These are phyloP conservation scores for Aspergillus cavernicola DNA, from an alignment of 495 filamentous ascomycete genomes.

Conservation along the genomic window DNA sequence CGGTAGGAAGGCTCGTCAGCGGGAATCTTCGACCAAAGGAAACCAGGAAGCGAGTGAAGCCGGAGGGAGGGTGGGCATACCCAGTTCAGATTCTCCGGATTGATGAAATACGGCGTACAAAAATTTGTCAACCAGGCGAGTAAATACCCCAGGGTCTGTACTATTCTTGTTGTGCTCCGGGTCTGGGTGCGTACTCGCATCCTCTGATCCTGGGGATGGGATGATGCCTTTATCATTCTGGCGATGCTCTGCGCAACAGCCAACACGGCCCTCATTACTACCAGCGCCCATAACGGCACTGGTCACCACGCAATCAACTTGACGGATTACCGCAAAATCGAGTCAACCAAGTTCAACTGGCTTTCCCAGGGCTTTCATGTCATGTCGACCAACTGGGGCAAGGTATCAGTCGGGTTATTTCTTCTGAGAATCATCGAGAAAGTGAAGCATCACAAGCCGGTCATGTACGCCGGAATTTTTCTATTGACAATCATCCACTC, in stretches of 20 bases:
- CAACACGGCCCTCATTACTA: slow-evolving; percentile 2
- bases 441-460: slow-evolving; percentile 4
- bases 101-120: too few species aligned
- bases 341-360: slow-evolving; percentile 7
- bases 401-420: slow-evolving; percentile 10
- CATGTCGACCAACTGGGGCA: slow-evolving; percentile 16
- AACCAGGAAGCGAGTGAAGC: too few species aligned
- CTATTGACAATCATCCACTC: slow-evolving; percentile 1
- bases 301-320: slow-evolving; percentile 3
- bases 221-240: slow-evolving; percentile 11
- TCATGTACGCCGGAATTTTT: slow-evolving; percentile 7
- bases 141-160: slow-evolving; percentile 5
- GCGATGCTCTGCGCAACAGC: slow-evolving; percentile 6
- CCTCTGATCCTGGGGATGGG: slow-evolving; percentile 4
- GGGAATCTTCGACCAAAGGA: too few species aligned
- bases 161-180: background rate
- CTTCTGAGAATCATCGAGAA: slow-evolving; percentile 13
- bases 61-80: too few species aligned
- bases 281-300: slow-evolving; percentile 4
- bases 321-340: background rate
- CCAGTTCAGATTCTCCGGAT: too few species aligned
- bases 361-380: slow-evolving; percentile 14
- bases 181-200: slow-evolving; percentile 7
- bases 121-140: too few species aligned
- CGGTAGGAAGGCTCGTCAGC: too few species aligned